Conservation (phyloP, 139 green algal species). For the Tetraselmis chui region DNA sequence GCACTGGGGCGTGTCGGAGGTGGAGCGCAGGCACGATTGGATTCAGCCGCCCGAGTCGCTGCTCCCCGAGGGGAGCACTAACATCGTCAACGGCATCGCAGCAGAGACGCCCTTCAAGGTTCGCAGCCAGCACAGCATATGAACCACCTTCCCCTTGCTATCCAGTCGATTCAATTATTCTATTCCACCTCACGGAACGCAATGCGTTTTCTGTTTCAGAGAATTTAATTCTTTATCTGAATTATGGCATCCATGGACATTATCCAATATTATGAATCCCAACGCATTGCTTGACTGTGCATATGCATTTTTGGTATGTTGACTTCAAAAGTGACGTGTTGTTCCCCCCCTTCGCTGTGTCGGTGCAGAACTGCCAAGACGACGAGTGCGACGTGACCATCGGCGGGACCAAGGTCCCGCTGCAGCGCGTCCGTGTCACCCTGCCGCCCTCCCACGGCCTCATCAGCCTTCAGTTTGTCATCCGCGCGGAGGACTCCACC, state of each 20-base stretch:
- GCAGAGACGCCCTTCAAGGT: slow-evolving; percentile 50
- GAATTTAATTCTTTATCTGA: no score
- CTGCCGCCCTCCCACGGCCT: slow-evolving; percentile 45
- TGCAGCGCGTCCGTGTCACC: slow-evolving; percentile 59
- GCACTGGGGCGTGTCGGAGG: slow-evolving; percentile 74
- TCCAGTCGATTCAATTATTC: no score
- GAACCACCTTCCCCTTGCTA: background rate
- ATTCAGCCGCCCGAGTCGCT: slow-evolving; percentile 26
- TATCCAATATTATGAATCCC: no score
- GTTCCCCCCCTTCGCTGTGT: background rate
- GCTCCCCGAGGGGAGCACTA: slow-evolving; percentile 26
- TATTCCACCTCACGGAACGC: no score
- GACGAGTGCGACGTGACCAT: slow-evolving; percentile 44
- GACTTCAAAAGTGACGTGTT: no score
- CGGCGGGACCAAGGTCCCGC: slow-evolving; percentile 40
- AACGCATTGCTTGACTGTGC: no score
- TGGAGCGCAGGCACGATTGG: slow-evolving; percentile 36
- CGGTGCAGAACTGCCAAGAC: slow-evolving; percentile 1
- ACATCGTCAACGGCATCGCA: slow-evolving; percentile 28
- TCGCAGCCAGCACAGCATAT: background rate
- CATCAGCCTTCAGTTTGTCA: slow-evolving; percentile 57
- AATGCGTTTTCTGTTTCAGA: no score
- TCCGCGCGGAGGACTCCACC: slow-evolving; percentile 60
- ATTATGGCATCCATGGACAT: no score
- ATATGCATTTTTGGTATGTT: no score